These are phyloP conservation scores for Citrus sinensis DNA, from an alignment of 345 rosid species.

Conservation along the genomic window DNA sequence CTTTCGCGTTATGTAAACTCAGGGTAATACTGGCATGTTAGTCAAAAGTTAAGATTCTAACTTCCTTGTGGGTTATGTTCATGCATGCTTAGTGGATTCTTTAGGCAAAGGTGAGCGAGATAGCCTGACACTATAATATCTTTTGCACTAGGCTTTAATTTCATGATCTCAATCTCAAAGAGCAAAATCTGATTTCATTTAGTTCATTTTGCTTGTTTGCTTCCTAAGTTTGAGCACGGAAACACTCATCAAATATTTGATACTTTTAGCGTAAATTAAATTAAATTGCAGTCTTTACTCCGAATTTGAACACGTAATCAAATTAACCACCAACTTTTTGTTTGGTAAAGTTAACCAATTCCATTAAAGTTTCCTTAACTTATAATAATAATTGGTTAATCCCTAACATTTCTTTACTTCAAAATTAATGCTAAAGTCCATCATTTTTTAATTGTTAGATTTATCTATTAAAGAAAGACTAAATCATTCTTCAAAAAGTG, in stretches of 20 bases:
- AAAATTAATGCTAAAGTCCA: too few relatives aligned
- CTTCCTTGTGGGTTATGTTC: slow-evolving; percentile 32
- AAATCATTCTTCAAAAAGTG: too few relatives aligned
- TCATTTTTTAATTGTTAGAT: too few relatives aligned
- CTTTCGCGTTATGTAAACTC: background rate
- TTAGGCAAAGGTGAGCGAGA: slow-evolving; percentile 28
- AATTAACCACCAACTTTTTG: too few relatives aligned
- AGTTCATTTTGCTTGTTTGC: background rate
- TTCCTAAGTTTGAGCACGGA: background rate
- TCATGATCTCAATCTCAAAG: slow-evolving; percentile 1
- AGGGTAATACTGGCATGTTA: slow-evolving; percentile 32
- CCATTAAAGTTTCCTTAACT: too few relatives aligned
- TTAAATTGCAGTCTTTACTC: background rate
- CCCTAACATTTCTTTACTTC: too few relatives aligned
- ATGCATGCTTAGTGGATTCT: slow-evolving; percentile 31
- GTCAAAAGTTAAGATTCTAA: slow-evolving; percentile 34
- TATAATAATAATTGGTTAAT: too few relatives aligned
- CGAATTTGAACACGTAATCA: background rate
- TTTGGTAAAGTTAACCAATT: too few relatives aligned
- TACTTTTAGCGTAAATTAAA: background rate
- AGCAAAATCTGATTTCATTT: slow-evolving; percentile 8
- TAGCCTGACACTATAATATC: slow-evolving; percentile 20
- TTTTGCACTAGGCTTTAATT: slow-evolving; percentile 23
- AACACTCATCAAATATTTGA: background rate
- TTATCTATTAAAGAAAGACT: too few relatives aligned